Evolutionary conservation across 202 grass and related monocot species (phyloP).

Genomic region (Panicum virgatum): DNA sequence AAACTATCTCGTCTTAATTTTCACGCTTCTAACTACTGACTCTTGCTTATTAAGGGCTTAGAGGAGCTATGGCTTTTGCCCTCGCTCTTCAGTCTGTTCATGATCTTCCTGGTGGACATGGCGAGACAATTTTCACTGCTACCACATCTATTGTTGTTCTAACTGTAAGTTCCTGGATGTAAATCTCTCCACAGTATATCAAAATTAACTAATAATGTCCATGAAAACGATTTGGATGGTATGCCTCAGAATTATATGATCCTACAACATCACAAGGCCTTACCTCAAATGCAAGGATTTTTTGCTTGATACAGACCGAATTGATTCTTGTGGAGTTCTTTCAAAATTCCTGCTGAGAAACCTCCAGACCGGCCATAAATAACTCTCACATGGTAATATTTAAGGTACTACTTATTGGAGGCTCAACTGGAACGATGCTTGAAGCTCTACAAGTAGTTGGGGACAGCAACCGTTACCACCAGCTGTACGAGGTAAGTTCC

Average conservation of each 20-base stretch:
- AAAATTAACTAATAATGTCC: neutral
- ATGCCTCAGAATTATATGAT: neutral
- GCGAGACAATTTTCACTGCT: constrained; percentile 84
- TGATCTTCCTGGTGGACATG: constrained; percentile 83
- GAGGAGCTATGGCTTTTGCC: constrained; percentile 98
- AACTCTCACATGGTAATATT: constrained; percentile 1
- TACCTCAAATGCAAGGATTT: neutral
- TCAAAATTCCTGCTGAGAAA: neutral
- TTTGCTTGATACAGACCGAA: neutral
- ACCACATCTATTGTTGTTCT: constrained; percentile 88
- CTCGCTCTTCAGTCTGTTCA: constrained; percentile 92
- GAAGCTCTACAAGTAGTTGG: constrained; percentile 82
- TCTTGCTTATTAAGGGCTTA: constrained; percentile 56
- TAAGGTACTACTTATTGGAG: constrained; percentile 84
- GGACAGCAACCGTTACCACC: constrained; percentile 46
- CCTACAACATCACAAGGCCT: neutral
- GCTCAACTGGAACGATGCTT: constrained; percentile 91
- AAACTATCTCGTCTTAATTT: neutral
- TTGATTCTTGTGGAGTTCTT: neutral
- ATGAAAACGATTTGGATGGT: neutral
- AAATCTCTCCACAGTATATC: neutral
- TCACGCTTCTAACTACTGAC: constrained; percentile 10
- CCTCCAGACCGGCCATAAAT: neutral
- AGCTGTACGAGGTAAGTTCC: constrained; percentile 52
- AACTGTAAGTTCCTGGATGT: constrained; percentile 52